Conservation (phyloP, 139 green algal genomes). For the Choricystis sp. region DNA sequence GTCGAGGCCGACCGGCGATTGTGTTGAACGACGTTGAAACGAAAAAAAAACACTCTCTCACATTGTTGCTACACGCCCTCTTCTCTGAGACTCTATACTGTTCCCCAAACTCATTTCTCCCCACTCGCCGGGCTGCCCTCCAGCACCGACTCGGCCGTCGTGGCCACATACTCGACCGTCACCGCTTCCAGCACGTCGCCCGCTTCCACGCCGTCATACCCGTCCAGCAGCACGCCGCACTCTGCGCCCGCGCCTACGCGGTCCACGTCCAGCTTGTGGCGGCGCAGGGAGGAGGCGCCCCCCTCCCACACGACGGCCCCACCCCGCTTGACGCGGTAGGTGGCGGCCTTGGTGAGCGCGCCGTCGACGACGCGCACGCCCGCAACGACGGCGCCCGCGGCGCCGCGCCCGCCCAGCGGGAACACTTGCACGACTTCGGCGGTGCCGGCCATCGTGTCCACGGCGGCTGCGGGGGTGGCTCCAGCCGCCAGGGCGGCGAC, state of each 20-base stretch:
- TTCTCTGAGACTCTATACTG: neutral
- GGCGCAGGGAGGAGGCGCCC: slow-evolving; percentile 35
- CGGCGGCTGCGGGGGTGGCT: slow-evolving; percentile 10
- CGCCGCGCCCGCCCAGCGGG: slow-evolving; percentile 13
- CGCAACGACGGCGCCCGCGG: slow-evolving; percentile 16
- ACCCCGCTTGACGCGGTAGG: slow-evolving; percentile 40
- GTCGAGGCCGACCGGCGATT: too few species aligned
- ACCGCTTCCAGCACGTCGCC: slow-evolving; percentile 57
- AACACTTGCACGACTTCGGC: slow-evolving; percentile 34
- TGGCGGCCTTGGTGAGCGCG: slow-evolving; percentile 8
- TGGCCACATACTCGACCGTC: slow-evolving; percentile 8
- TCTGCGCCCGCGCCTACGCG: slow-evolving; percentile 51
- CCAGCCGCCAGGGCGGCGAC: slow-evolving; percentile 20
- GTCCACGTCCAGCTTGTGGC: slow-evolving; percentile 55
- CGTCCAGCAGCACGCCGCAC: slow-evolving; percentile 60
- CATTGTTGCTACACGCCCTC: too few species aligned
- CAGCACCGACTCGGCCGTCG: neutral
- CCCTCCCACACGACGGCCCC: slow-evolving; percentile 37
- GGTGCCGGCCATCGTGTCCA: slow-evolving; percentile 25
- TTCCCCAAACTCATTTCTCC: too few species aligned
- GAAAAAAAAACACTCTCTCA: neutral
- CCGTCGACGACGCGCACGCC: slow-evolving; percentile 39
- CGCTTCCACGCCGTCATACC: slow-evolving; percentile 29
- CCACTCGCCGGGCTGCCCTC: neutral
- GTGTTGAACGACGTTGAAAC: too few species aligned